These are phyloP conservation scores for Nannizzia gypsea DNA, from an alignment of 2,329 filamentous ascomycete species.

Conservation along the genomic window DNA sequence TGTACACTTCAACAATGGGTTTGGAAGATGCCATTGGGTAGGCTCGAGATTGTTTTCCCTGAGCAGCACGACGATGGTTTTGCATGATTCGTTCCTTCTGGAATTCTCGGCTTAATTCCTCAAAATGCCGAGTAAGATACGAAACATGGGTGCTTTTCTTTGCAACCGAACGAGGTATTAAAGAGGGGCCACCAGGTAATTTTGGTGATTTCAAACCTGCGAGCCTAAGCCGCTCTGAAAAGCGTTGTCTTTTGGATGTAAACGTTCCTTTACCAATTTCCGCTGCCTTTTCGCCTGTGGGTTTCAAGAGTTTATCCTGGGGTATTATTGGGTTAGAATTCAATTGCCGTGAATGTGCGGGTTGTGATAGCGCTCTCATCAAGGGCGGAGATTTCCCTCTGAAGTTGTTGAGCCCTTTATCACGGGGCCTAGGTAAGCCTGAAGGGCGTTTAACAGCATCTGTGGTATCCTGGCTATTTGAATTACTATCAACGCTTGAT, in stretches of 20 bases:
- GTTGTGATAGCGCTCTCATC: slow-evolving; percentile 42
- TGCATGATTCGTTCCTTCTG: slow-evolving; percentile 87
- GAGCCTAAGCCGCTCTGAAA: slow-evolving; percentile 61
- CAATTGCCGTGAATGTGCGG: slow-evolving; percentile 24
- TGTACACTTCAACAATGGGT: slow-evolving; percentile 90
- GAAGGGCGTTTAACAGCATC: slow-evolving; percentile 19
- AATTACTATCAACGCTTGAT: slow-evolving; percentile 7
- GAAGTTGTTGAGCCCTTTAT: slow-evolving; percentile 26
- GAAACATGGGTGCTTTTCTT: slow-evolving; percentile 65
- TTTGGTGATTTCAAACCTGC: slow-evolving; percentile 50
- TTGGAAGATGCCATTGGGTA: slow-evolving; percentile 88
- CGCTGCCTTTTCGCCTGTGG: neutral
- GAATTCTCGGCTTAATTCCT: slow-evolving; percentile 91
- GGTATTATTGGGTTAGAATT: neutral
- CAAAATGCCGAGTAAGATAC: slow-evolving; percentile 87
- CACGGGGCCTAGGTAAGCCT: slow-evolving; percentile 29
- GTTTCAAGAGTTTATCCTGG: neutral
- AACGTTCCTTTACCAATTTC: neutral
- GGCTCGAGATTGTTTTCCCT: slow-evolving; percentile 62
- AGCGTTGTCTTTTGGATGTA: slow-evolving; percentile 52
- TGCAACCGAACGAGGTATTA: slow-evolving; percentile 78
- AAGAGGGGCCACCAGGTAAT: slow-evolving; percentile 45
- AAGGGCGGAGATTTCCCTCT: slow-evolving; percentile 37
- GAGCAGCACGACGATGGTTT: slow-evolving; percentile 62
- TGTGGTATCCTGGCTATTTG: neutral